Base-by-base conservation (phyloP, 495 filamentous ascomycete species). In the Lophiotrema nucula region DNA sequence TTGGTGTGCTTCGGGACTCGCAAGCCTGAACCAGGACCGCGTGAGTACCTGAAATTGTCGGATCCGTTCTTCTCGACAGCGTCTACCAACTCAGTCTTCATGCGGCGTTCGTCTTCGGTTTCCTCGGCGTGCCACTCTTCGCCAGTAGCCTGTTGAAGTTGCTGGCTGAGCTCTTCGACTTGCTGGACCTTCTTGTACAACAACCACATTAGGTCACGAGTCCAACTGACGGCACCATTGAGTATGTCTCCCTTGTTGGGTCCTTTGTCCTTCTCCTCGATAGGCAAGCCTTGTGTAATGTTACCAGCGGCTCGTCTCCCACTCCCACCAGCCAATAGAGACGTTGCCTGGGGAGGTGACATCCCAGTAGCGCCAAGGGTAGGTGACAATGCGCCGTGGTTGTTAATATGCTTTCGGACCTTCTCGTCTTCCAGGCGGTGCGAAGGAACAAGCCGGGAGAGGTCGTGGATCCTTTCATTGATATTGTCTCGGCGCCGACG, bases 161-260 rank as follows among this genome's bases (percentile, higher is more conserved):
- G 73, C 47, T 91, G 85, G 41, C 83, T 81, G 37, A 97, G 80
- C 62, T 96, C 86, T 18, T 90, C 83, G 69, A 96, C 87, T 67
- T 96, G 90, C 65, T 92, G 84, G 46, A 92, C 77, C 72, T 96
- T 95, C 58, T 86, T 74, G 62, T 95, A 82, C 35, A 96, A 75
- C 69, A 91, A 81, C 93, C 93, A 97, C 93, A 98, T 97, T 39
- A 98, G 76, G 73, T 98, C 93, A 42, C 92, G 85, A 57, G 87
- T 96, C 93, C 93, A 98, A 72, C 88, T 87, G 44, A 98, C 93
- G 15, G 93, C 88, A 25, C 93, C 93, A 69, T 97, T 97, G 51
- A 98, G 84, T 49, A 98, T 97, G 67, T 98, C 93, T 38, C 93
- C 93, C 74, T 98, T 98, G 78, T 97, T 97, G 0, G 93, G 93